Conservation (phyloP, 106 monocot species). For the Allium sativum region DNA sequence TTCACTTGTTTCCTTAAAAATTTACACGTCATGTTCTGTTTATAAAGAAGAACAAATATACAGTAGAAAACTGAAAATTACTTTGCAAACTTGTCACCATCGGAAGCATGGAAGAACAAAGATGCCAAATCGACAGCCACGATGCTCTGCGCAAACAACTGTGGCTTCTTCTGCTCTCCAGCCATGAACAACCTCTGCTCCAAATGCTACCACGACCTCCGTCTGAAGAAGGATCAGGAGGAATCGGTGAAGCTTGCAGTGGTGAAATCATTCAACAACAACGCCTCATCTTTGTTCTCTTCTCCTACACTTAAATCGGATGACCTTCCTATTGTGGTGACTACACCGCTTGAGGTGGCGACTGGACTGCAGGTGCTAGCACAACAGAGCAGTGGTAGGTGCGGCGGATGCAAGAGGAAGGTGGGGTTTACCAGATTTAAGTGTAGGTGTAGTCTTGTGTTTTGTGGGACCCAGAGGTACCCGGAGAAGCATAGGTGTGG, state of each 20-base stretch:
- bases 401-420: conserved; percentile 7
- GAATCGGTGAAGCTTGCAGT: conserved; percentile 8
- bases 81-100: too few relatives aligned
- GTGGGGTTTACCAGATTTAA: conserved; percentile 11
- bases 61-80: too few relatives aligned
- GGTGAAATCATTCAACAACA: not conserved
- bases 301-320: not conserved
- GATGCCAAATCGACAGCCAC: conserved; percentile 24
- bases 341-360: not conserved
- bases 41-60: too few relatives aligned
- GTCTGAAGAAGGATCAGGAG: conserved; percentile 9
- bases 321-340: not conserved
- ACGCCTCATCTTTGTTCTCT: not conserved
- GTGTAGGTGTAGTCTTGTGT: conserved; percentile 4
- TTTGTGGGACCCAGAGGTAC: conserved; percentile 11
- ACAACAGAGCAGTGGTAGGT: not conserved
- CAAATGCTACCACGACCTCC: conserved; percentile 30
- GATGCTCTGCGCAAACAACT: conserved; percentile 46
- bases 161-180: conserved; percentile 36
- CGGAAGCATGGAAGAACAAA: conserved; percentile 38
- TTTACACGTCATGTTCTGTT: too few relatives aligned
- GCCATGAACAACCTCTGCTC: conserved; percentile 37
- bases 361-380: not conserved
- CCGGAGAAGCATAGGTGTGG: conserved; percentile 7
- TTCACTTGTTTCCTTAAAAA: too few relatives aligned